Evolutionary conservation across 768 basidiomycete species (phyloP), one percentile per base, ranked within the genome.

Genomic region (Xerocomellus chrysenteron): DNA sequence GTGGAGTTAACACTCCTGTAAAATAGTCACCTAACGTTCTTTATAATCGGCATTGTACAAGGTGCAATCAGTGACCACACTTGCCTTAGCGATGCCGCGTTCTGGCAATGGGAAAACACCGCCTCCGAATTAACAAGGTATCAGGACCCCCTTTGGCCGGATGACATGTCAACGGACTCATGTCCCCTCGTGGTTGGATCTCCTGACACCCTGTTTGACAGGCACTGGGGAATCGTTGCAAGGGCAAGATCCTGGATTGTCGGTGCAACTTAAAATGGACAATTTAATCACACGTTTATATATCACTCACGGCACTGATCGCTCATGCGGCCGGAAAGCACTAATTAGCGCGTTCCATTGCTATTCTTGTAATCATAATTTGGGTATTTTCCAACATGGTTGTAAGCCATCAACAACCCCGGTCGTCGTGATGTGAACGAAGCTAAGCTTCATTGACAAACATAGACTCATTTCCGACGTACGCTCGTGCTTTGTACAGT

Each of bases 1-100:
- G 68, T 74, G 71, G 71, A 72, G 71, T 74, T 72, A 72, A 64
- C 63, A 70, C 70, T 74, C 63, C 53, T 59, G 57, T 70, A 65
- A 73, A 66, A 73, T 67, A 59, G 71, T 72, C 71, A 65, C 60
- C 54, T 62, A 63, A 65, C 45, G 63, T 63, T 63, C 71, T 72
- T 72, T 72, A 72, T 72, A 74, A 72, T 63, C 71, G 68, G 68
- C 59, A 61, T 68, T 62, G 62, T 64, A 51, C 57, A 52, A 70
- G 67, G 58, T 64, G 67, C 55, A 63, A 54, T 63, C 56, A 60
- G 62, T 24, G 59, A 59, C 54, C 64, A 63, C 58, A 63, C 60
- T 62, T 36, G 45, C 62, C 65, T 70, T 74, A 68, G 72, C 67
- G 72, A 74, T 72, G 71, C 71, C 62, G 71, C 71, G 37, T 72